Conservation (phyloP, 768 basidiomycete species). For the Cystobasidium tubakii region DNA sequence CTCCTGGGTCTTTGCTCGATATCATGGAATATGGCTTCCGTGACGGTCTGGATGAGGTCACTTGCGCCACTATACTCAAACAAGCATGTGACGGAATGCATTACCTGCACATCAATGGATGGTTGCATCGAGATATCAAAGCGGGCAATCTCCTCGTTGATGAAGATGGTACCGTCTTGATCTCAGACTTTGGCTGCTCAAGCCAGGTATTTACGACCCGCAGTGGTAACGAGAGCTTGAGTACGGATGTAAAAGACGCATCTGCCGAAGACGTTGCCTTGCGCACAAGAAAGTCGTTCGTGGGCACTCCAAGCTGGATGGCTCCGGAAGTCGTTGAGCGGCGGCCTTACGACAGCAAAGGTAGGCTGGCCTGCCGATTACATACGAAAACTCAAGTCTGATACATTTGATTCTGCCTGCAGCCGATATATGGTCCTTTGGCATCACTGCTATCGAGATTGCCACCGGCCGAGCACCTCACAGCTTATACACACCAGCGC, state of each 20-base stretch:
- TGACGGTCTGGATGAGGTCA: conserved; percentile 86
- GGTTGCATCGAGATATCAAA: conserved; percentile 87
- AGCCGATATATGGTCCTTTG: conserved; percentile 94
- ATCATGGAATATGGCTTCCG: conserved; percentile 61
- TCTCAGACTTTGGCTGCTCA: conserved; percentile 89
- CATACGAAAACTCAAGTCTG: no score
- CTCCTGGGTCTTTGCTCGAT: conserved; percentile 56
- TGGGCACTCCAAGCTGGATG: conserved; percentile 98
- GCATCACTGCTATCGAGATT: conserved; percentile 87
- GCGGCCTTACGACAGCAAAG: conserved; percentile 62
- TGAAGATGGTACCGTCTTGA: conserved; percentile 71
- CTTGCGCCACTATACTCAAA: conserved; percentile 71
- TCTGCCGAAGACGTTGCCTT: conserved; percentile 57
- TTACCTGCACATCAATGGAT: conserved; percentile 78
- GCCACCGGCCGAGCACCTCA: conserved; percentile 81
- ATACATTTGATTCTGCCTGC: conserved; percentile 44
- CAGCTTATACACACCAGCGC: conserved; percentile 66
- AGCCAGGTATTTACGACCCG: conserved; percentile 69
- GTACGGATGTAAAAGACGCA: neutral
- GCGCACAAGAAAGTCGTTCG: conserved; percentile 83
- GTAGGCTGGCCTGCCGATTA: conserved; percentile 27
- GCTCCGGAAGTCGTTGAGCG: conserved; percentile 87
- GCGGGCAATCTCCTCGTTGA: conserved; percentile 89
- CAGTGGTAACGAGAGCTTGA: neutral
- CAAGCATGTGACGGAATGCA: conserved; percentile 83